These are phyloP conservation scores for Penstemon barbatus DNA, from an alignment of 257 asterid genomes.

Conservation along the genomic window DNA sequence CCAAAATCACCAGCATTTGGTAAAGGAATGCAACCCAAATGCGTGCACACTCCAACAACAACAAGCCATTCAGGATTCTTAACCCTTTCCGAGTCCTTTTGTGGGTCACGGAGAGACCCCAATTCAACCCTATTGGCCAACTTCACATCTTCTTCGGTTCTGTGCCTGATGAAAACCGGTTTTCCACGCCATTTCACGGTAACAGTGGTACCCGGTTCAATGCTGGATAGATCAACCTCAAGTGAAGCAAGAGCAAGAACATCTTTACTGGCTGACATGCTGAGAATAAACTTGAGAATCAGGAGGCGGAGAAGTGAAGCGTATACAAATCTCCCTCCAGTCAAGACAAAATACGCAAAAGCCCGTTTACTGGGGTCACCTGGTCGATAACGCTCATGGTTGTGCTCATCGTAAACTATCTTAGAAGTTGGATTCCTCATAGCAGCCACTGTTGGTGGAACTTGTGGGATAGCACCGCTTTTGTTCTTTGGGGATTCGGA, in stretches of 20 bases:
- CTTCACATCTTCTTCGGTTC: conserved; percentile 82
- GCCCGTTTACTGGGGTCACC: conserved; percentile 97
- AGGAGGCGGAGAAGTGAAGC: conserved; percentile 90
- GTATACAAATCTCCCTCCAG: conserved; percentile 92
- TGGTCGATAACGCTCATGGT: conserved; percentile 87
- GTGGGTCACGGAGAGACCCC: conserved; percentile 81
- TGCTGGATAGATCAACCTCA: conserved; percentile 87
- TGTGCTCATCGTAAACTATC: conserved; percentile 71
- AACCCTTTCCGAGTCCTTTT: conserved; percentile 85
- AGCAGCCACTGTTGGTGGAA: conserved; percentile 75
- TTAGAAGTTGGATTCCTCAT: conserved; percentile 79
- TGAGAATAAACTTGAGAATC: conserved; percentile 78
- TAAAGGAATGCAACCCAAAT: conserved; percentile 89
- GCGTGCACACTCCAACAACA: conserved; percentile 90
- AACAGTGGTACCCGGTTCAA: conserved; percentile 88
- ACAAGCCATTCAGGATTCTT: conserved; percentile 93
- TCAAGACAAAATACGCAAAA: conserved; percentile 81
- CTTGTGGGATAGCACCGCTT: conserved; percentile 38
- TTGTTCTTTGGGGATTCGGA: conserved; percentile 45
- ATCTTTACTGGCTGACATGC: conserved; percentile 98
- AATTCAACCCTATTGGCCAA: conserved; percentile 79
- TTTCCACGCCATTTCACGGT: conserved; percentile 99
- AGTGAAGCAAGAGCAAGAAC: conserved; percentile 93
- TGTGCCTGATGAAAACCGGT: conserved; percentile 88
- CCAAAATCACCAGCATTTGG: conserved; percentile 98